Percentiles rank a stretch among this genome's conserved stretches.
Conservation (phyloP, 129 eudicot species). For the Glebionis coronaria region DNA sequence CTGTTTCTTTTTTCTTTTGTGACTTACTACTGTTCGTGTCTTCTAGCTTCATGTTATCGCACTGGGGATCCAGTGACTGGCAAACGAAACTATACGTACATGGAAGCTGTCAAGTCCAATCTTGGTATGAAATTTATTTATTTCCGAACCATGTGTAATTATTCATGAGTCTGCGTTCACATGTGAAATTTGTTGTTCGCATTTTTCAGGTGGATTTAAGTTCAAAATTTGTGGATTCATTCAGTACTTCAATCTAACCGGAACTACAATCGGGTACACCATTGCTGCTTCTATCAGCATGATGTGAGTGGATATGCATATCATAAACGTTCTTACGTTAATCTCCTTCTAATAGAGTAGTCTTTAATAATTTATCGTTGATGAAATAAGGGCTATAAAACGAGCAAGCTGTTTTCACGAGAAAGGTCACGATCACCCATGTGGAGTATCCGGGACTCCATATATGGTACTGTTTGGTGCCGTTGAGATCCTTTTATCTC, state of each 20-base stretch:
- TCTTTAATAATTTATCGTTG: neutral
- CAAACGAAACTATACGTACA: conserved; percentile 63
- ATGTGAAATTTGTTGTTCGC: neutral
- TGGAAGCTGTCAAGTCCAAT: conserved; percentile 59
- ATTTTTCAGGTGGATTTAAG: conserved; percentile 52
- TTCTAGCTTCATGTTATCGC: conserved; percentile 62
- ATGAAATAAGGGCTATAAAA: conserved; percentile 44
- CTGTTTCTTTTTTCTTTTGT: conserved; percentile 54
- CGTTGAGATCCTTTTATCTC: conserved; percentile 43
- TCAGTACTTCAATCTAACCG: conserved; percentile 67
- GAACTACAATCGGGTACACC: conserved; percentile 73
- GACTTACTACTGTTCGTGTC: conserved; percentile 63
- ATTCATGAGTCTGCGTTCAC: too few species aligned
- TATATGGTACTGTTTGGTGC: conserved; percentile 52
- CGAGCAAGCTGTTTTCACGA: conserved; percentile 51
- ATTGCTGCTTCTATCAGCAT: conserved; percentile 75
- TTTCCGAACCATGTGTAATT: too few species aligned
- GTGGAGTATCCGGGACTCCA: conserved; percentile 53
- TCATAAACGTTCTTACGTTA: neutral
- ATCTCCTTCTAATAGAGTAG: neutral
- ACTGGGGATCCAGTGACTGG: conserved; percentile 53
- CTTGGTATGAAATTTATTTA: conserved; percentile 32
- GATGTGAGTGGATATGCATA: conserved; percentile 36
- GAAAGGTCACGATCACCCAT: conserved; percentile 34
- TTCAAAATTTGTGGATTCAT: conserved; percentile 61